Base-by-base conservation (phyloP, 1,284 basidiomycete genomes). In the Apiotrichum akiyoshidainum region DNA sequence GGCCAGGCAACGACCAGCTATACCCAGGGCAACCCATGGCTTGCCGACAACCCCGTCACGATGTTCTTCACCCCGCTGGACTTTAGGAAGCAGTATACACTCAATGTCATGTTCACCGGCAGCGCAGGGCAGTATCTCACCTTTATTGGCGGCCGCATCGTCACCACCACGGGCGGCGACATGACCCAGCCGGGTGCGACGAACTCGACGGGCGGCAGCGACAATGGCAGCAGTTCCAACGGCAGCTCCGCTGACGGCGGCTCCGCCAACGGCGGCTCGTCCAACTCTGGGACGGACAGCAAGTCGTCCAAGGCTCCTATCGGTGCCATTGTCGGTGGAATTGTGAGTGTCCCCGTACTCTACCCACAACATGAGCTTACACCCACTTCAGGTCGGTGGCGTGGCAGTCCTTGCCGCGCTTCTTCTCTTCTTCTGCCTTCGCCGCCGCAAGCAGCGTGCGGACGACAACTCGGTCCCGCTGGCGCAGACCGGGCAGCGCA, bases 311-410 rank as follows among this genome's bases (percentile, higher is more conserved):
- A 41, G 52, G 65, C 64, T 31, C 54, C 54, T 2, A 22, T 55
- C 16, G 75, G 74, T 17, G 73, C 75, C 5, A 76, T 76, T 47
- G 74, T 67, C n/a, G 75, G 75, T 50, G 75, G 73, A 21, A 72
- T 72, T 16, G 74, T 77, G 19, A 51, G 49, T 51, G n/a, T n/a
- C 9, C 13, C 35, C 5, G 5, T 31, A n/a, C 16, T 16, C 6
- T 46, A 22, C 1, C 26, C 14, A 5, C 2, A 45, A n/a, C 9
- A 8, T 7, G 10, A 16, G 17, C 33, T 48, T 5, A 48, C 46
- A 21, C 21, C 5, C 26, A 7, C 2, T 13, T 14, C 37, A 51
- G 49, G 51, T 46, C 40, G 54, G 54, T 31, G 54, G 54, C 33
- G 37, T 41, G 4, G 46, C 34, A 4, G 54, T 26, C 17, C 39